Percentiles rank a stretch among this genome's conserved stretches.
Evolutionary conservation across 768 basidiomycete genomes (phyloP).

Genomic region (Mycena latifolia): DNA sequence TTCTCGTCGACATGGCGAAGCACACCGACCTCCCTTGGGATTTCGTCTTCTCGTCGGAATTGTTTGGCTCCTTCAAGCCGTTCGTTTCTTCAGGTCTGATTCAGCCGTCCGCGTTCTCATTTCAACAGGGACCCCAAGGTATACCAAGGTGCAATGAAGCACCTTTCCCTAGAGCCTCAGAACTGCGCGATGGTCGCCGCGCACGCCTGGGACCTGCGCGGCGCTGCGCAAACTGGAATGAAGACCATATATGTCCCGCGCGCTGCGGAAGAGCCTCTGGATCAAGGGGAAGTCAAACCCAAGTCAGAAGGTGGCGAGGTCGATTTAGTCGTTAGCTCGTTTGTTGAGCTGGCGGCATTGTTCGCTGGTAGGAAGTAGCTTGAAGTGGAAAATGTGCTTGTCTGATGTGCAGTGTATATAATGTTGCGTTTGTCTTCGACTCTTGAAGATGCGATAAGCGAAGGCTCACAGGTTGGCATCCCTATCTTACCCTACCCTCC

Average conservation of each 20-base stretch:
- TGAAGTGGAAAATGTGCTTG: no score
- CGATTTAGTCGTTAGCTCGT: slow-evolving; percentile 66
- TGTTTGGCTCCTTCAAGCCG: slow-evolving; percentile 77
- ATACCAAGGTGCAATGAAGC: slow-evolving; percentile 63
- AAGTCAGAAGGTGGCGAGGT: slow-evolving; percentile 71
- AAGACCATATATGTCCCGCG: slow-evolving; percentile 71
- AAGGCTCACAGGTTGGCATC: no score
- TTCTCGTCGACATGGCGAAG: slow-evolving; percentile 76
- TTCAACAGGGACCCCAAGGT: slow-evolving; percentile 59
- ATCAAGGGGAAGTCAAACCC: slow-evolving; percentile 46
- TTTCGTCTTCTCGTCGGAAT: slow-evolving; percentile 68
- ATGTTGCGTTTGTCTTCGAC: no score
- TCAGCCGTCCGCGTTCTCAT: neutral
- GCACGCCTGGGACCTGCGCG: slow-evolving; percentile 69
- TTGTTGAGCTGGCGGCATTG: slow-evolving; percentile 58
- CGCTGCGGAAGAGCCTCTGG: slow-evolving; percentile 55
- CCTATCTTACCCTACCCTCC: no score
- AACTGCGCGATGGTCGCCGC: slow-evolving; percentile 76
- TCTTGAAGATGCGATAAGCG: no score
- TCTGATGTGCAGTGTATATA: no score
- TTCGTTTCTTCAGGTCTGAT: slow-evolving; percentile 47
- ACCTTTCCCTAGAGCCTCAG: slow-evolving; percentile 62
- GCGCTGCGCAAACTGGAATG: slow-evolving; percentile 65
- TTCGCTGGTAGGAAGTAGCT: neutral
- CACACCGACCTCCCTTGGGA: slow-evolving; percentile 76